Percentiles rank a stretch among this genome's conserved stretches.
Conservation (phyloP, 805 yeast genomes). For the Spathaspora sp. region DNA sequence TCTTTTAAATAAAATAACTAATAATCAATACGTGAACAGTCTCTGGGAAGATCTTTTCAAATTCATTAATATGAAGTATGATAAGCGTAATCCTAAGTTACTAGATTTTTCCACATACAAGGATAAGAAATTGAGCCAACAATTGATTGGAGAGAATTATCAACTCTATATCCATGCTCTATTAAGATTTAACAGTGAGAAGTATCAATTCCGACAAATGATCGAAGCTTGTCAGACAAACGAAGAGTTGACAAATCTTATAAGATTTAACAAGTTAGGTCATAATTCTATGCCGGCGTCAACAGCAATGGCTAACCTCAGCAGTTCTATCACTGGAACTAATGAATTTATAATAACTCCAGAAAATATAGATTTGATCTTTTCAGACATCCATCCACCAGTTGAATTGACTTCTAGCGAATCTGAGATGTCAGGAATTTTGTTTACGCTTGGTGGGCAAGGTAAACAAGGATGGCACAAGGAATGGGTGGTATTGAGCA, state of each 20-base stretch:
- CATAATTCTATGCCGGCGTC: constrained; percentile 1
- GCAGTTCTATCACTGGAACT: background rate
- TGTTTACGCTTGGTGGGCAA: constrained; percentile 58
- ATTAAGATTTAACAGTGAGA: constrained; percentile 39
- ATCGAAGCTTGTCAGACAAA: constrained; percentile 37
- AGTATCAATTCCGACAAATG: constrained; percentile 36
- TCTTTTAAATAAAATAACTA: constrained; percentile 31
- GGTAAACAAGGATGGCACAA: constrained; percentile 80
- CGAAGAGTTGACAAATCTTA: constrained; percentile 34
- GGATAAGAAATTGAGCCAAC: constrained; percentile 10
- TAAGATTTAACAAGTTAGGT: constrained; percentile 24
- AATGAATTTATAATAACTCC: constrained; percentile 17
- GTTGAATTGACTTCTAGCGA: constrained; percentile 12
- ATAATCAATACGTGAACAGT: constrained; percentile 39
- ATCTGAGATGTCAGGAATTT: constrained; percentile 42
- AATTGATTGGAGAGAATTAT: constrained; percentile 16
- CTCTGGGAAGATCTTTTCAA: constrained; percentile 34
- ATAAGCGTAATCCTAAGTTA: constrained; percentile 9
- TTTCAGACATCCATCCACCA: constrained; percentile 13
- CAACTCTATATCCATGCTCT: constrained; percentile 30
- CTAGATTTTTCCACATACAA: constrained; percentile 10
- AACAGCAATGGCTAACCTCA: background rate
- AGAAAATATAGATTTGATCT: constrained; percentile 28
- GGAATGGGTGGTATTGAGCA: constrained; percentile 74
- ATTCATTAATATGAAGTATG: constrained; percentile 21